Conservation (phyloP, 208 protist species). For the Trypanosoma lewisi region DNA sequence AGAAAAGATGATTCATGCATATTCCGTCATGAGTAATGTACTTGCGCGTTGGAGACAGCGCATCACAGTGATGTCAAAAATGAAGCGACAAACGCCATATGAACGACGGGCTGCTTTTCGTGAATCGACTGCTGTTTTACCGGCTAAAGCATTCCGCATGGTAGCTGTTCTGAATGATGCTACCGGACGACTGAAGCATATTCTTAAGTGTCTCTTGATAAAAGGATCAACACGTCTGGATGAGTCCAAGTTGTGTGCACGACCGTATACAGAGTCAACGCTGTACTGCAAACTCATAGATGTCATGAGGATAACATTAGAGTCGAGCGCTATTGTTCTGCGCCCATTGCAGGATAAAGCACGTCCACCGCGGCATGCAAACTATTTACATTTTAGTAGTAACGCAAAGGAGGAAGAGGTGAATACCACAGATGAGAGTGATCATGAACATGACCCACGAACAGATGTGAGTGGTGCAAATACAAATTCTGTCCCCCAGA, state of each 20-base stretch:
- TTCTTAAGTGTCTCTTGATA: conserved; percentile 74
- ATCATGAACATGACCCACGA: conserved; percentile 70
- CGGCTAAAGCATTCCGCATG: conserved; percentile 72
- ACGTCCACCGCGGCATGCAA: conserved; percentile 70
- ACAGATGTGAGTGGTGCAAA: conserved; percentile 59
- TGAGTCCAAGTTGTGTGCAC: conserved; percentile 54
- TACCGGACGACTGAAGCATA: conserved; percentile 68
- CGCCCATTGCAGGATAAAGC: conserved; percentile 61
- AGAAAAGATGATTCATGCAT: conserved; percentile 70
- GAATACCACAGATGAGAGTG: conserved; percentile 74
- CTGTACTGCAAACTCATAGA: conserved; percentile 83
- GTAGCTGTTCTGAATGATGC: conserved; percentile 62
- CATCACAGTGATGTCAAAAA: conserved; percentile 42
- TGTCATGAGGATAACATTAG: conserved; percentile 69
- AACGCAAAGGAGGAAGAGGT: conserved; percentile 52
- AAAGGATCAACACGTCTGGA: conserved; percentile 63
- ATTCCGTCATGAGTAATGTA: conserved; percentile 58
- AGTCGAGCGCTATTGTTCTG: conserved; percentile 73
- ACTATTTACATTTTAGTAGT: conserved; percentile 34
- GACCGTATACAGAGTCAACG: conserved; percentile 66
- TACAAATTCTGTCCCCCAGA: conserved; percentile 73
- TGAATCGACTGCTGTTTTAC: conserved; percentile 61
- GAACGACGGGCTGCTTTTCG: conserved; percentile 67
- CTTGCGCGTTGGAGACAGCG: conserved; percentile 54
- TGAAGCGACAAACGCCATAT: conserved; percentile 39